Conservation (phyloP, 441 rosid genomes). For the Croton laevigatus region DNA sequence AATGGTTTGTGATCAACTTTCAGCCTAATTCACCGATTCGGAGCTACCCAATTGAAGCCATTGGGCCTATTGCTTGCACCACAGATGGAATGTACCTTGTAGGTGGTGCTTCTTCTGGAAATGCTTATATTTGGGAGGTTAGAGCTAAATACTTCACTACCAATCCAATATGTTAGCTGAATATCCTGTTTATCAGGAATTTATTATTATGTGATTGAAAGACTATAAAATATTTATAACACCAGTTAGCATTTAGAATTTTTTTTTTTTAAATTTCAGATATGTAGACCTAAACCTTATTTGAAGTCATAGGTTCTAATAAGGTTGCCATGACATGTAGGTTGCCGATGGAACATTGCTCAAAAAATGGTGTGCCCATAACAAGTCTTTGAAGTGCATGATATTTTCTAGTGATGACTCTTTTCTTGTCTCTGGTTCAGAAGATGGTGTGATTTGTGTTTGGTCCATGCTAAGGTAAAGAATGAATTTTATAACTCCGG, state of each 20-base stretch:
- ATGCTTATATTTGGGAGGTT: constrained; percentile 57
- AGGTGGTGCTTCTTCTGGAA: constrained; percentile 50
- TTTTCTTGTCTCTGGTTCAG: constrained; percentile 48
- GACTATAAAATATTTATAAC: background rate
- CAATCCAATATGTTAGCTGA: background rate
- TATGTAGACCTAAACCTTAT: background rate
- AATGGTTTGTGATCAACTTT: constrained; percentile 11
- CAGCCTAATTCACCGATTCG: constrained; percentile 45
- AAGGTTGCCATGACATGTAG: constrained; percentile 25
- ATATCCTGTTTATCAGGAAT: background rate
- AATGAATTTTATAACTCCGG: background rate
- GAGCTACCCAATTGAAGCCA: constrained; percentile 52
- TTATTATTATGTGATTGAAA: background rate
- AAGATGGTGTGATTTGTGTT: constrained; percentile 41
- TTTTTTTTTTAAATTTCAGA: background rate
- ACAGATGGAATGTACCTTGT: constrained; percentile 45
- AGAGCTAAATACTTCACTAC: constrained; percentile 4
- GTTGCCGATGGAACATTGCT: constrained; percentile 46
- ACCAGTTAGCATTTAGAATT: background rate
- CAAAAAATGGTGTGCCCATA: constrained; percentile 48
- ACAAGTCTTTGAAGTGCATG: constrained; percentile 43
- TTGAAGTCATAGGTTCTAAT: constrained; percentile 3
- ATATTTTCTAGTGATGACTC: constrained; percentile 42
- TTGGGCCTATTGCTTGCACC: constrained; percentile 45
- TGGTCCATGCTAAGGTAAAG: constrained; percentile 52